Conservation (phyloP, 202 grass and related monocot species). For the Panicum hallii region DNA sequence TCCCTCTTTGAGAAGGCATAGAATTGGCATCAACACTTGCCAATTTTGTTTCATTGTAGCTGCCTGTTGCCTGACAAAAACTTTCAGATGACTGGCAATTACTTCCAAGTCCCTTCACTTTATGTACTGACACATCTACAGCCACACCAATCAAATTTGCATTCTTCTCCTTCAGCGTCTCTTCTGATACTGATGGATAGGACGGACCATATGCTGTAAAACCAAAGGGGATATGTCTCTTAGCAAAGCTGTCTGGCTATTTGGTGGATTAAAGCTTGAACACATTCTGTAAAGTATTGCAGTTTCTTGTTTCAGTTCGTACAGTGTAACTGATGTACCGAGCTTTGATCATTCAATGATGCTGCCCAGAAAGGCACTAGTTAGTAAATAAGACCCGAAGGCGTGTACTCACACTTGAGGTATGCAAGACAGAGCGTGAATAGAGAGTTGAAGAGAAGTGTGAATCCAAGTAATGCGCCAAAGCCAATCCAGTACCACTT, state of each 20-base stretch:
- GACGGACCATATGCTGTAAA: constrained; percentile 39
- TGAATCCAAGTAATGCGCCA: constrained; percentile 62
- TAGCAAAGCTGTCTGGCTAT: not conserved
- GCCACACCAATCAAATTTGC: constrained; percentile 67
- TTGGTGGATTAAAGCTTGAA: constrained; percentile 2
- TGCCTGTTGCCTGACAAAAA: constrained; percentile 15
- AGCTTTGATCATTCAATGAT: not conserved
- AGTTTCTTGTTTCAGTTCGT: not conserved
- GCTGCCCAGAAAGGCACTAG: not conserved
- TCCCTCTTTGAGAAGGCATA: constrained; percentile 56
- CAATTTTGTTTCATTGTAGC: not conserved
- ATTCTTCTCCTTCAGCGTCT: constrained; percentile 76
- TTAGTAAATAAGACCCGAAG: not conserved
- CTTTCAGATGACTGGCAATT: not conserved
- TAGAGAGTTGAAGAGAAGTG: constrained; percentile 59
- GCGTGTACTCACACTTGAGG: constrained; percentile 50
- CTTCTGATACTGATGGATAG: constrained; percentile 53
- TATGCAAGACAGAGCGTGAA: constrained; percentile 32
- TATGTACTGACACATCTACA: constrained; percentile 27
- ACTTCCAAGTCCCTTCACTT: not conserved
- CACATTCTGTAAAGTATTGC: not conserved
- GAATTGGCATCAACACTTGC: constrained; percentile 25
- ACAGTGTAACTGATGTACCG: constrained; percentile 9
- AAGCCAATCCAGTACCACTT: constrained; percentile 78
- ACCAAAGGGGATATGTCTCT: not conserved